Conservation (phyloP, 371 early-diverging fungal genomes). For the Lichtheimia ornata region DNA sequence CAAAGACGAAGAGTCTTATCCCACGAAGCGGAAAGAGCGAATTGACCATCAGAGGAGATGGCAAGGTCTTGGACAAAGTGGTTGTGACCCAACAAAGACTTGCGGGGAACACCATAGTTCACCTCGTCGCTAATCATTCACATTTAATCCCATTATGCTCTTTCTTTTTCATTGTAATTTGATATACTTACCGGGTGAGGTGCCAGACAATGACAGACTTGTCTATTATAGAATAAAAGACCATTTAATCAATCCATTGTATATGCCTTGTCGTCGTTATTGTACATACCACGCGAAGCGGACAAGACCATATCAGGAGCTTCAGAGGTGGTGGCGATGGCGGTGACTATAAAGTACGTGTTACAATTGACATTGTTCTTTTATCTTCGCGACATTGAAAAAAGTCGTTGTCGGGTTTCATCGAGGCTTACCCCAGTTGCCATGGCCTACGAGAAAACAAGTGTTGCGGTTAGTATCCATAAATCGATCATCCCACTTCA, state of each 20-base stretch:
- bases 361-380: no score
- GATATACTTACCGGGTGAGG: conserved; percentile 63
- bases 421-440: conserved; percentile 35
- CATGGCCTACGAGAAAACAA: conserved; percentile 25
- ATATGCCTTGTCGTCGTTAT: no score
- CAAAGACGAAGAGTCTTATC: conserved; percentile 98
- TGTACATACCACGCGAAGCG: conserved; percentile 80
- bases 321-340: conserved; percentile 93
- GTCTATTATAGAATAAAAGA: conserved; percentile 51
- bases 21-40: conserved; percentile 97
- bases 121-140: conserved; percentile 68
- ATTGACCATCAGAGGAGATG: conserved; percentile 97
- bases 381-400: no score
- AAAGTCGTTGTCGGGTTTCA: background rate
- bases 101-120: conserved; percentile 91
- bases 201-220: conserved; percentile 97
- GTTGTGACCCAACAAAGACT: conserved; percentile 94
- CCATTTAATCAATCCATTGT: background rate
- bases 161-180: background rate
- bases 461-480: conserved; percentile 3
- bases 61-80: conserved; percentile 97
- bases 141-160: background rate
- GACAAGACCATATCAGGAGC: conserved; percentile 90
- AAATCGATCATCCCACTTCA: background rate
- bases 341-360: conserved; percentile 64